Evolutionary conservation across 2,329 filamentous ascomycete genomes (phyloP).

Genomic region (Aspergillus persii): DNA sequence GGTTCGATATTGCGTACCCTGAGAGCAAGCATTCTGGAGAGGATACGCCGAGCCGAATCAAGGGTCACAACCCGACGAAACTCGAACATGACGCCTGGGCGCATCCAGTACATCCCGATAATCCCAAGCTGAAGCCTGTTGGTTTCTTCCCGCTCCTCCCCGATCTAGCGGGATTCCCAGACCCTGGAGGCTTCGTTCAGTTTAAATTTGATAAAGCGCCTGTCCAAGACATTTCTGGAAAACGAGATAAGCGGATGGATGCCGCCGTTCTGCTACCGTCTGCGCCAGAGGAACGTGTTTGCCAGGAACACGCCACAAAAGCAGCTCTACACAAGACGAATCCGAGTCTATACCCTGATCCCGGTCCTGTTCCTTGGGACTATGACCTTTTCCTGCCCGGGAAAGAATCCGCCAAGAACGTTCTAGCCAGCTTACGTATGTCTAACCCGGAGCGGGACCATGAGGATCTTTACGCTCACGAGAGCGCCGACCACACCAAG

Average conservation of each 20-base stretch:
- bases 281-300: slow-evolving; percentile 48
- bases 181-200: slow-evolving; percentile 58
- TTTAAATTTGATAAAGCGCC: slow-evolving; percentile 63
- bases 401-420: slow-evolving; percentile 45
- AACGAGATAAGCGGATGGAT: slow-evolving; percentile 60
- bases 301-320: slow-evolving; percentile 49
- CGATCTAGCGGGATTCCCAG: slow-evolving; percentile 59
- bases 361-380: slow-evolving; percentile 54
- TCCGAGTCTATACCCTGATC: slow-evolving; percentile 50
- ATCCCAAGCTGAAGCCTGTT: slow-evolving; percentile 56
- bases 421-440: slow-evolving; percentile 57
- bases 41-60: slow-evolving; percentile 52
- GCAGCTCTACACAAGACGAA: slow-evolving; percentile 49
- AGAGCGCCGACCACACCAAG: slow-evolving; percentile 42
- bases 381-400: slow-evolving; percentile 61
- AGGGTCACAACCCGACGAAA: slow-evolving; percentile 53
- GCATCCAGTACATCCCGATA: slow-evolving; percentile 58
- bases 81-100: slow-evolving; percentile 60
- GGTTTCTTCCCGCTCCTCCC: slow-evolving; percentile 61
- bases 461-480: slow-evolving; percentile 49
- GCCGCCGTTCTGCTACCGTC: slow-evolving; percentile 57
- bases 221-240: slow-evolving; percentile 44
- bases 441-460: slow-evolving; percentile 55
- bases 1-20: slow-evolving; percentile 64
- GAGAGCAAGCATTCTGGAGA: slow-evolving; percentile 58